Evolutionary conservation across 2,329 filamentous ascomycete genomes (phyloP).

Genomic region (Pseudopithomyces maydicus): DNA sequence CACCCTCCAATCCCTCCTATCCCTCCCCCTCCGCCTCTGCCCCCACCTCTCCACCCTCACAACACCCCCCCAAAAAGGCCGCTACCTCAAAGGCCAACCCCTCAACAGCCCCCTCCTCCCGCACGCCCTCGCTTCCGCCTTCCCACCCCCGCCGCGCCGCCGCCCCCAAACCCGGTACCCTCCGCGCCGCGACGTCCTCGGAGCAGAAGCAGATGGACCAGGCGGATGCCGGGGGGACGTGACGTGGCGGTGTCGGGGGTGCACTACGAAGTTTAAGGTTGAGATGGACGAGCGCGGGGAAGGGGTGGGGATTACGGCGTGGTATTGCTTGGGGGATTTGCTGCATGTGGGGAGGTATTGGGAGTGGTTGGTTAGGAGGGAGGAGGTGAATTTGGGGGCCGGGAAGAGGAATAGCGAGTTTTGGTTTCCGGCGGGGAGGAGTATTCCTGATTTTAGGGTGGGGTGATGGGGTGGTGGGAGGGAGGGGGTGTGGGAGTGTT

Average conservation of each 20-base stretch:
- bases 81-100: background rate
- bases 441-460: conserved; percentile 4
- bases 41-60: conserved; percentile 4
- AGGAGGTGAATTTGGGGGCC: background rate
- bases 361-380: conserved; percentile 8
- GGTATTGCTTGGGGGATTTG: conserved; percentile 14
- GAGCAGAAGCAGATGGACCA: background rate
- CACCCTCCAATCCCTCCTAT: too few relatives aligned
- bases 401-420: conserved; percentile 14
- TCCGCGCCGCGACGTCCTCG: background rate
- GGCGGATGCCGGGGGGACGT: background rate
- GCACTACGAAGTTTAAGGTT: conserved; percentile 7
- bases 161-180: background rate
- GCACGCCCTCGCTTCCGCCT: background rate
- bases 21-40: conserved; percentile 1
- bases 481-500: too few relatives aligned
- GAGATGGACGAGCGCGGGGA: background rate
- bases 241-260: conserved; percentile 7
- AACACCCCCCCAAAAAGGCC: background rate
- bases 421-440: conserved; percentile 1
- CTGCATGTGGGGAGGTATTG: conserved; percentile 11
- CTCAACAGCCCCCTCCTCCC: conserved; percentile 3
- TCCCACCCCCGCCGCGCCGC: background rate
- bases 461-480: too few relatives aligned
- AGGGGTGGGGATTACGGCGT: conserved; percentile 2